phyloP scores from a whole-genome alignment of 176 grass and related monocot genomes.

The Pontederia crassipes region DNA sequence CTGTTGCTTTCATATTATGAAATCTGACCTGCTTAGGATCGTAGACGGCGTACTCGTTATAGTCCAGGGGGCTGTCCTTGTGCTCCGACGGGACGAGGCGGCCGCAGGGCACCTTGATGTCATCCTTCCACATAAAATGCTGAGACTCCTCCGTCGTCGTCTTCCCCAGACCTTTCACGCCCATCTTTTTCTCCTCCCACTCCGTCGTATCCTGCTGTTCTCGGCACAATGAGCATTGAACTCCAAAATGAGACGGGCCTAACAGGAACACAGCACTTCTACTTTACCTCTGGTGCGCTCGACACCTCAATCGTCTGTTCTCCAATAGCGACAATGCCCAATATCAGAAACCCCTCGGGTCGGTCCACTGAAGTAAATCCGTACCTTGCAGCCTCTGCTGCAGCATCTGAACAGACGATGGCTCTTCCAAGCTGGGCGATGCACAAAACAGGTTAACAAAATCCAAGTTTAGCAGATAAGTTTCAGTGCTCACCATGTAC shows the following conservation, averaged over 20 bases:
- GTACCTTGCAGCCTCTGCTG: constrained; percentile 59
- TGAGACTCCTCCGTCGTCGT: constrained; percentile 52
- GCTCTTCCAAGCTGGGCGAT: constrained; percentile 48
- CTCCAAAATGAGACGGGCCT: no score
- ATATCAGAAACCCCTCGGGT: constrained; percentile 53
- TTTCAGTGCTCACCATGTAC: constrained; percentile 51
- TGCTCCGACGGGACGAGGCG: constrained; percentile 51
- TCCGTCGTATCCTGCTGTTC: constrained; percentile 24
- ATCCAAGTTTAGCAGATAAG: no score
- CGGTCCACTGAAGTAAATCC: constrained; percentile 64
- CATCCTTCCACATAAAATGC: constrained; percentile 66
- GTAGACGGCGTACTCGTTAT: constrained; percentile 72
- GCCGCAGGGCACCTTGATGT: constrained; percentile 67
- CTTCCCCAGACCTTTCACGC: constrained; percentile 57
- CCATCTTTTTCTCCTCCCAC: constrained; percentile 39
- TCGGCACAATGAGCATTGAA: background rate
- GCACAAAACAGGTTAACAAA: no score
- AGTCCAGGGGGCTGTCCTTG: constrained; percentile 50
- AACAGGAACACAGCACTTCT: background rate
- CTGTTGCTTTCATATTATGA: no score
- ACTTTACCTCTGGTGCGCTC: constrained; percentile 22
- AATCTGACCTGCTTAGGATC: constrained; percentile 54
- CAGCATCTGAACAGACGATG: constrained; percentile 62
- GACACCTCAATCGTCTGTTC: constrained; percentile 44
- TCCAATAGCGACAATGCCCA: constrained; percentile 52